Evolutionary conservation across 768 basidiomycete species (phyloP).

Genomic region (Termitomyces sp.): DNA sequence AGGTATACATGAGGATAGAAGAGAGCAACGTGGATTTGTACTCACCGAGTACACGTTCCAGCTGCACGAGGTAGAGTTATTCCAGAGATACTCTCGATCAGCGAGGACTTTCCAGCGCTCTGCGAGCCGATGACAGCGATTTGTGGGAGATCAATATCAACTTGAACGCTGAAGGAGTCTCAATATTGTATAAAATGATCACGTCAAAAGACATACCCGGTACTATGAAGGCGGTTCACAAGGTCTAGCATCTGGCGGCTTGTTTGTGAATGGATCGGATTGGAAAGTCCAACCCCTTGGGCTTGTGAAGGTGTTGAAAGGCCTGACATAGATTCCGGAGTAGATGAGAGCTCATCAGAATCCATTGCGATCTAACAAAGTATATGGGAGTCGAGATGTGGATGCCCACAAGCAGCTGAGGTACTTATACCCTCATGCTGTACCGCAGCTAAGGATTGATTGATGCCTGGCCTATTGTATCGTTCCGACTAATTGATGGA

Average conservation of each 20-base stretch:
- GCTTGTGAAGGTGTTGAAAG: constrained; percentile 11
- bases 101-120: constrained; percentile 73
- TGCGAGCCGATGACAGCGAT: constrained; percentile 75
- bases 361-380: not conserved
- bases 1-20: not conserved
- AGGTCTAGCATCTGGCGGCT: constrained; percentile 52
- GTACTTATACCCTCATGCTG: not conserved
- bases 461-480: not conserved
- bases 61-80: constrained; percentile 66
- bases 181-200: no score
- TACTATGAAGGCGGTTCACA: constrained; percentile 52
- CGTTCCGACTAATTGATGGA: not conserved
- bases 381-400: not conserved
- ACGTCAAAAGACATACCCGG: constrained; percentile 46
- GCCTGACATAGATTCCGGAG: not conserved
- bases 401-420: no score
- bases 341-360: not conserved
- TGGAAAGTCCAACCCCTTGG: constrained; percentile 54
- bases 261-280: constrained; percentile 32
- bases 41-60: constrained; percentile 75
- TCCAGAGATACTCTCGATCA: constrained; percentile 76
- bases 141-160: constrained; percentile 70
- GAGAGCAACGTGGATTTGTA: no score
- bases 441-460: not conserved
- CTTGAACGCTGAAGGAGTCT: constrained; percentile 49